Conservation (phyloP, 441 rosid genomes). For the Aleurites moluccanus region DNA sequence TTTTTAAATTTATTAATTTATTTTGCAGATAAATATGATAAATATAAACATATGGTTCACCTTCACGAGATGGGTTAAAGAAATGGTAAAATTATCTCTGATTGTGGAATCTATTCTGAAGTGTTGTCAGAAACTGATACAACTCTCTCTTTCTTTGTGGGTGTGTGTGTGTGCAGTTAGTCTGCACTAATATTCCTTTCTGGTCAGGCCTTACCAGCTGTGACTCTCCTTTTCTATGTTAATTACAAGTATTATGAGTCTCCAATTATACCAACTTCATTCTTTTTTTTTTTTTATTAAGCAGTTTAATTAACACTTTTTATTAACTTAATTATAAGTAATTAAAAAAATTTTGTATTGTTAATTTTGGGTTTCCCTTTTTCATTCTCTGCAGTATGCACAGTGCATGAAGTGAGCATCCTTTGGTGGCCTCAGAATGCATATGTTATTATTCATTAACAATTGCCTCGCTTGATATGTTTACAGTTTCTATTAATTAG, state of each 20-base stretch:
- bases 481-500: too few species aligned
- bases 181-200: conserved; percentile 45
- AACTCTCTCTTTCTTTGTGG: conserved; percentile 9
- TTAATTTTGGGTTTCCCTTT: conserved; percentile 16
- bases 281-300: background rate
- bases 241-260: conserved; percentile 1
- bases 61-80: conserved; percentile 10
- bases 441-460: background rate
- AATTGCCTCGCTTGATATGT: too few species aligned
- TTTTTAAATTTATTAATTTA: too few species aligned
- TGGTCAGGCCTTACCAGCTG: conserved; percentile 28
- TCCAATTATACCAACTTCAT: background rate
- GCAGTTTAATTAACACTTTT: background rate
- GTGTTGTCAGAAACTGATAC: conserved; percentile 29
- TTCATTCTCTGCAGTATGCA: conserved; percentile 21
- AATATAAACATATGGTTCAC: too few species aligned
- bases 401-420: conserved; percentile 27
- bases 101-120: conserved; percentile 48
- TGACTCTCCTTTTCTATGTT: conserved; percentile 7
- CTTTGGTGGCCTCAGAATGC: conserved; percentile 24
- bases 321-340: too few species aligned
- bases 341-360: background rate
- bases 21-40: too few species aligned
- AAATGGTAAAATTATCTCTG: background rate
- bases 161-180: background rate